Percentiles rank a stretch among this genome's conserved stretches.
phyloP scores from a whole-genome alignment of 2,329 filamentous ascomycete genomes.

The Pyrenochaeta sp. region DNA sequence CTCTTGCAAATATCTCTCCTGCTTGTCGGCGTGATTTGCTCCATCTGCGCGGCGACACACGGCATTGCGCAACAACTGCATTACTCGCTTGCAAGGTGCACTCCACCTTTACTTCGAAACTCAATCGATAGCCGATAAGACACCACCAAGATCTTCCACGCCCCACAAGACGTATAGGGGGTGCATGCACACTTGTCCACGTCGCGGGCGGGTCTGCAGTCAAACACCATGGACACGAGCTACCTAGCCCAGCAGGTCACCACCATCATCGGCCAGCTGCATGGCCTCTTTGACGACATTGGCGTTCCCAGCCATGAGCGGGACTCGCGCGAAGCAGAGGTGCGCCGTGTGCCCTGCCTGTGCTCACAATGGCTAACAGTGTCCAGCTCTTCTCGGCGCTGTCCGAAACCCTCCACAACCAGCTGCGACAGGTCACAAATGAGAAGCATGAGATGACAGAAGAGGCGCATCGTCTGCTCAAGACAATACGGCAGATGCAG shows the following conservation, averaged over 20 bases:
- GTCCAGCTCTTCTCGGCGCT: slow-evolving; percentile 85
- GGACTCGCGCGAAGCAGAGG: slow-evolving; percentile 88
- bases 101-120: slow-evolving; percentile 8
- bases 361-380: slow-evolving; percentile 6
- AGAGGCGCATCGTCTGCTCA: slow-evolving; percentile 85
- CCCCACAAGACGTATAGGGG: slow-evolving; percentile 12
- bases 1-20: slow-evolving; percentile 1
- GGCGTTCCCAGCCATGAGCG: slow-evolving; percentile 94
- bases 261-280: slow-evolving; percentile 89
- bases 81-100: slow-evolving; percentile 12
- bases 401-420: slow-evolving; percentile 89
- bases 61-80: slow-evolving; percentile 10
- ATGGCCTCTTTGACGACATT: slow-evolving; percentile 96
- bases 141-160: slow-evolving; percentile 5
- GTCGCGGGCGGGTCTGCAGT: slow-evolving; percentile 45
- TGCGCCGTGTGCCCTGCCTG: slow-evolving; percentile 49
- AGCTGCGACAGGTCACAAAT: slow-evolving; percentile 81
- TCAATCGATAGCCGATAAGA: neutral
- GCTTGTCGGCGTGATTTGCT: slow-evolving; percentile 8
- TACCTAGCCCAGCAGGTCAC: slow-evolving; percentile 96
- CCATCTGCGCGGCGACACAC: slow-evolving; percentile 14
- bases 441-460: slow-evolving; percentile 94
- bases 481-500: slow-evolving; percentile 92
- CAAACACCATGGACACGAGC: slow-evolving; percentile 79
- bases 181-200: slow-evolving; percentile 46